Conservation (phyloP, 2,329 filamentous ascomycete species). For the Berkeleyomyces basicola region DNA sequence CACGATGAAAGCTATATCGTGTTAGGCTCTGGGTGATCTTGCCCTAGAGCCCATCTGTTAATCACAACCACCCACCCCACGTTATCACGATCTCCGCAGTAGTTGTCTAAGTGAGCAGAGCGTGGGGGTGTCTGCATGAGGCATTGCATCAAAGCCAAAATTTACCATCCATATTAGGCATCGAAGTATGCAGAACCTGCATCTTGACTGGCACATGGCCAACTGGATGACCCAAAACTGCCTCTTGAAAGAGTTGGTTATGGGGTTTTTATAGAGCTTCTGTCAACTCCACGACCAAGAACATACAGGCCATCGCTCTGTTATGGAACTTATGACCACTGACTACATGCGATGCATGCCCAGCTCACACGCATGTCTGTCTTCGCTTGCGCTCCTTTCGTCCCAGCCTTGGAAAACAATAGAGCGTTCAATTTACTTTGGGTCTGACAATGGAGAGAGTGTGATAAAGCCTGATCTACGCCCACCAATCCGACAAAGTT, state of each 20-base stretch:
- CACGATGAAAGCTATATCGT: too few relatives aligned
- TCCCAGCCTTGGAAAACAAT: too few relatives aligned
- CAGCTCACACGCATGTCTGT: slow-evolving; percentile 7
- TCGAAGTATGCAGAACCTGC: neutral
- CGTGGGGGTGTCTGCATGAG: slow-evolving; percentile 8
- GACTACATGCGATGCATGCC: slow-evolving; percentile 9
- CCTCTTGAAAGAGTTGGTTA: neutral
- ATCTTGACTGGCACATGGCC: neutral
- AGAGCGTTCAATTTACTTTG: neutral
- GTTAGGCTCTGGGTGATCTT: neutral
- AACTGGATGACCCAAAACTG: neutral
- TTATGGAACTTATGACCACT: slow-evolving; percentile 8
- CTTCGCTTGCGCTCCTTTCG: neutral
- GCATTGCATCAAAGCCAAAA: slow-evolving; percentile 10
- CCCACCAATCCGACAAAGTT: neutral
- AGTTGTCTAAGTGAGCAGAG: neutral
- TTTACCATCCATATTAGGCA: slow-evolving; percentile 6
- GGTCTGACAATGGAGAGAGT: neutral
- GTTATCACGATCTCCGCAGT: neutral
- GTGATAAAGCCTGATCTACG: neutral
- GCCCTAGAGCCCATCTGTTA: neutral
- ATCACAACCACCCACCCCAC: neutral
- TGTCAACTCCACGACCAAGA: neutral
- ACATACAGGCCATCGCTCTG: neutral
- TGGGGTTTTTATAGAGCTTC: neutral